Base-by-base conservation (phyloP, 2,329 filamentous ascomycete genomes). In the Rutstroemia sp. region DNA sequence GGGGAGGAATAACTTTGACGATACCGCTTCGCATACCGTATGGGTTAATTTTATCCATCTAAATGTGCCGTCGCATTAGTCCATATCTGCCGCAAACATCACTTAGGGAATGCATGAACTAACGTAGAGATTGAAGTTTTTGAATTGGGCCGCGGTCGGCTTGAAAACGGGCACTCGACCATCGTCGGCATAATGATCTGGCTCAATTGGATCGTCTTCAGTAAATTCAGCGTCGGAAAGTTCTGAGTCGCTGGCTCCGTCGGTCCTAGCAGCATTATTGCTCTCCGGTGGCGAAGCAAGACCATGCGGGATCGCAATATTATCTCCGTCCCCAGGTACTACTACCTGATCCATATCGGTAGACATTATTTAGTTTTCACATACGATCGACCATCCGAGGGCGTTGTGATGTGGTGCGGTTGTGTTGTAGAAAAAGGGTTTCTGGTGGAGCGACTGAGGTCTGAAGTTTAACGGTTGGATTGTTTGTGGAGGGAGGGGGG, bases 21-120 rank as follows among this genome's bases (percentile, higher is more conserved):
- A 99, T 96, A 38, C 94, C 94, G 21, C 91, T 94, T 73, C 90
- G 90, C 94, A 99, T 99, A 66, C 94, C 94, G 71, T 96, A 96
- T 62, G 85, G 83, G 71, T 99, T 90, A 60, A 99, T 72, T 90
- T 92, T 69, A 16, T 85, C 83, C 79, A 86, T 85, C 82, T 86
- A 58, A 38, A 49, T 4, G 5, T 4, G 7, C 25, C 21, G 27
- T 38, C n/a, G 21, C 46, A 48, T 66, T 63, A 66, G 65, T 51
- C 49, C 45, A 51, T 9, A 25, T 30, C 39, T 3, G 52, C 21
- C 14, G 12, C 30, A 25, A 46, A 41, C 27, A 30, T 21, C n/a
- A n/a, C 44, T 48, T 16, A 46, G 46, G 9, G 10, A 48, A n/a
- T 23, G 25, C n/a, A 6, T 49, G 30, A 58, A 75, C 82, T 63